These are phyloP conservation scores for Arxiozyma bovina DNA, from an alignment of 1,139 yeast species.

Conservation along the genomic window DNA sequence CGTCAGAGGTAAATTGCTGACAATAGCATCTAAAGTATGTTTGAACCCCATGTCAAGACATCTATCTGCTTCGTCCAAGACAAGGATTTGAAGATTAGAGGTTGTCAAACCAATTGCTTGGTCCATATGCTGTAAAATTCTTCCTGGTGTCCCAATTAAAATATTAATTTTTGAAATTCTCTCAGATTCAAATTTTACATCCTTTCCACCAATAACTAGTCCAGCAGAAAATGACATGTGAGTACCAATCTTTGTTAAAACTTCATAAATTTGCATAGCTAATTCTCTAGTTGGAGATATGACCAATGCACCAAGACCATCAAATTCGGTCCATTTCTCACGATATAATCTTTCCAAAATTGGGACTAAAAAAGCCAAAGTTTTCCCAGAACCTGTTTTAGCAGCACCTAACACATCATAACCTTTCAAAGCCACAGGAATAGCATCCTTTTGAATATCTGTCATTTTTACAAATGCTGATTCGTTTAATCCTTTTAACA, in stretches of 20 bases:
- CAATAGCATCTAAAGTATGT: conserved; percentile 75
- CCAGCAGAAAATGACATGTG: conserved; percentile 83
- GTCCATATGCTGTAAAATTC: conserved; percentile 89
- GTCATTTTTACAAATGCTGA: conserved; percentile 68
- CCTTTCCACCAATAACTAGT: conserved; percentile 93
- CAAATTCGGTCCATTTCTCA: conserved; percentile 74
- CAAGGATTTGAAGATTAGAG: conserved; percentile 69
- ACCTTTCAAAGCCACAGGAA: conserved; percentile 70
- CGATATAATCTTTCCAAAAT: conserved; percentile 63
- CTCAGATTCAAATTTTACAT: conserved; percentile 77
- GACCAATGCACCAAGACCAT: conserved; percentile 88
- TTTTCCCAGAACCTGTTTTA: conserved; percentile 93
- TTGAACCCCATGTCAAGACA: conserved; percentile 96
- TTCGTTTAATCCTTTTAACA: conserved; percentile 65
- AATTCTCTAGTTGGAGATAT: conserved; percentile 91
- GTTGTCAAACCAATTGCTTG: conserved; percentile 83
- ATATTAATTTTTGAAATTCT: conserved; percentile 78
- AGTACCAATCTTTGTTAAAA: conserved; percentile 73
- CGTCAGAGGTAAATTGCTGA: conserved; percentile 71
- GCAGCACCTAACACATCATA: conserved; percentile 89
- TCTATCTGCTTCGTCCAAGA: conserved; percentile 93
- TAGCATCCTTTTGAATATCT: conserved; percentile 75
- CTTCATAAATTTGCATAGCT: conserved; percentile 91
- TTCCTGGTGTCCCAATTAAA: conserved; percentile 91
- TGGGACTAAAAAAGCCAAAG: conserved; percentile 85